Evolutionary conservation across 257 asterid species (phyloP).

Genomic region (Jasminum sambac): DNA sequence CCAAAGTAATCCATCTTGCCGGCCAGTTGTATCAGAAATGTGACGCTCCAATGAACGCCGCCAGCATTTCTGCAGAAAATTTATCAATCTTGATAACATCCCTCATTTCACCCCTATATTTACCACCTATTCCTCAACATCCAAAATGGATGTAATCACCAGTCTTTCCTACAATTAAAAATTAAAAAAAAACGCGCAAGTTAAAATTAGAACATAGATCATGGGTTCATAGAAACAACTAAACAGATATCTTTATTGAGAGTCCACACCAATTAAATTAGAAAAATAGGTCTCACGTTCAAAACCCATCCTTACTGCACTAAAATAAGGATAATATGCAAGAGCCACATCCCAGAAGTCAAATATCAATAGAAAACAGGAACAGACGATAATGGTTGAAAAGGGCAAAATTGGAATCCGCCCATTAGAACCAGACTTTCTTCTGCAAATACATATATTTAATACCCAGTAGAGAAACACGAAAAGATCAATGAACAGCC

Average conservation of each 20-base stretch:
- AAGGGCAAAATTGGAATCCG: slow-evolving; percentile 28
- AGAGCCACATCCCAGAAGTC: slow-evolving; percentile 13
- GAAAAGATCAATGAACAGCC: slow-evolving; percentile 18
- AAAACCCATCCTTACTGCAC: neutral
- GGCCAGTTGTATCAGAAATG: slow-evolving; percentile 44
- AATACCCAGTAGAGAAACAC: slow-evolving; percentile 15
- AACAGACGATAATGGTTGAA: slow-evolving; percentile 8
- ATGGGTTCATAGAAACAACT: slow-evolving; percentile 4
- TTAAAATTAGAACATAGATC: neutral
- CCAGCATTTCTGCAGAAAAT: slow-evolving; percentile 50
- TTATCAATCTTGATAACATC: slow-evolving; percentile 59
- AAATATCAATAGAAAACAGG: slow-evolving; percentile 5
- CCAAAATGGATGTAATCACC: slow-evolving; percentile 49
- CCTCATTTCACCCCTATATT: slow-evolving; percentile 58
- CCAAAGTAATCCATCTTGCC: slow-evolving; percentile 57
- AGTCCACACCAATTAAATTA: slow-evolving; percentile 3
- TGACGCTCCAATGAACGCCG: slow-evolving; percentile 33
- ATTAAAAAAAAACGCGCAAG: neutral
- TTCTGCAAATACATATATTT: slow-evolving; percentile 13
- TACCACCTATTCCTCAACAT: slow-evolving; percentile 43
- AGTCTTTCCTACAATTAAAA: slow-evolving; percentile 25
- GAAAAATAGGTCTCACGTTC: neutral
- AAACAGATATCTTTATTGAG: slow-evolving; percentile 24
- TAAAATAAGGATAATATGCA: slow-evolving; percentile 10
- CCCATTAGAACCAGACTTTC: slow-evolving; percentile 21